A percentile compares a stretch with the other conserved stretches of the same genome.
Evolutionary conservation across 345 rosid species (phyloP).

Genomic region (Lumnitzera racemosa): DNA sequence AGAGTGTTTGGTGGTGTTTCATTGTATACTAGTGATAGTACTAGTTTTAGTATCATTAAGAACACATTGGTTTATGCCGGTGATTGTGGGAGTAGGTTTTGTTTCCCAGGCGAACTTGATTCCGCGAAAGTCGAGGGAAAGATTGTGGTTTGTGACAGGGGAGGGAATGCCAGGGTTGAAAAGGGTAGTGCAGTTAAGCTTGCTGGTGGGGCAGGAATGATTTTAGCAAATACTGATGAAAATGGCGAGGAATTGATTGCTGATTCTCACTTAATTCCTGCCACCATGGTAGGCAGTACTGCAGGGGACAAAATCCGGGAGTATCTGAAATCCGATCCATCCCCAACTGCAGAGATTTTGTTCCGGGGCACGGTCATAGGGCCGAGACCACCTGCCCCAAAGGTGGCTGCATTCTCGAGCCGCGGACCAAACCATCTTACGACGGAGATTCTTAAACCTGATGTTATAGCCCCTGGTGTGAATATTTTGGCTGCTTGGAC

Average conservation of each 20-base stretch:
- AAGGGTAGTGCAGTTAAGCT: slow-evolving; percentile 63
- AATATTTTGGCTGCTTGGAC: slow-evolving; percentile 89
- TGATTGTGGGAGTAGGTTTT: slow-evolving; percentile 52
- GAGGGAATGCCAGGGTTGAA: slow-evolving; percentile 56
- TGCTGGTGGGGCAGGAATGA: slow-evolving; percentile 69
- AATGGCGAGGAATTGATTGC: slow-evolving; percentile 71
- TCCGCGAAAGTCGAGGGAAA: slow-evolving; percentile 41
- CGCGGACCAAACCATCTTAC: slow-evolving; percentile 63
- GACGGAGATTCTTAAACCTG: slow-evolving; percentile 65
- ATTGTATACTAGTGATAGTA: slow-evolving; percentile 47
- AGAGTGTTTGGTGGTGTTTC: slow-evolving; percentile 52
- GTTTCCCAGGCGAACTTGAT: slow-evolving; percentile 31
- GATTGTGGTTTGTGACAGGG: slow-evolving; percentile 59
- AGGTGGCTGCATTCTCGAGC: slow-evolving; percentile 66
- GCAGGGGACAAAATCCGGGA: slow-evolving; percentile 38
- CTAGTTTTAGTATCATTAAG: slow-evolving; percentile 22
- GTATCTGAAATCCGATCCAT: slow-evolving; percentile 26
- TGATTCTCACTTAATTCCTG: slow-evolving; percentile 61
- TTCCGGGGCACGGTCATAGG: slow-evolving; percentile 47
- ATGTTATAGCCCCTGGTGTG: slow-evolving; percentile 80
- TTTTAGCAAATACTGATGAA: slow-evolving; percentile 46
- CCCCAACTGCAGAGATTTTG: slow-evolving; percentile 48
- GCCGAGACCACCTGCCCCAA: slow-evolving; percentile 52
- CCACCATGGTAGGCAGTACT: slow-evolving; percentile 51
- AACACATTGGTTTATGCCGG: slow-evolving; percentile 53